Evolutionary conservation across 108 stramenopile species (phyloP).

Genomic region (Licmophora abbreviata): DNA sequence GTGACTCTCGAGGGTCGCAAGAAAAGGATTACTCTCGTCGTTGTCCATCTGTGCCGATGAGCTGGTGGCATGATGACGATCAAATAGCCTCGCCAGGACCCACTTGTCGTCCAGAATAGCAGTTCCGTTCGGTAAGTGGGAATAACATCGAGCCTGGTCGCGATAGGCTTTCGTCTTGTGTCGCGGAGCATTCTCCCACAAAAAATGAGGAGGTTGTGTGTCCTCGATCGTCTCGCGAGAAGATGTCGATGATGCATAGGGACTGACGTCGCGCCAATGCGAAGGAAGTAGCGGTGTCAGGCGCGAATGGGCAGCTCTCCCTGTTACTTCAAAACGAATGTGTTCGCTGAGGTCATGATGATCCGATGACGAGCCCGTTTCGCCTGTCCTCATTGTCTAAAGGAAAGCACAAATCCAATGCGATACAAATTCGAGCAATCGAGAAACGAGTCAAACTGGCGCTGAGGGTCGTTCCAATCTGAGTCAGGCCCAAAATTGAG

Average conservation of each 20-base stretch:
- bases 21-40: conserved; percentile 10
- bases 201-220: conserved; percentile 25
- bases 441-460: no score
- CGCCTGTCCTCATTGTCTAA: no score
- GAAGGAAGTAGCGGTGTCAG: conserved; percentile 34
- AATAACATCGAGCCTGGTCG: conserved; percentile 44
- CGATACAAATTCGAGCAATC: no score
- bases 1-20: conserved; percentile 51
- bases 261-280: conserved; percentile 26
- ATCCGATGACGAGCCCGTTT: no score
- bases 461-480: no score
- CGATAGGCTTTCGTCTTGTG: conserved; percentile 43
- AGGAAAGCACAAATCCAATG: no score
- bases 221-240: neutral
- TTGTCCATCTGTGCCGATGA: no score
- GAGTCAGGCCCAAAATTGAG: no score
- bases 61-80: neutral
- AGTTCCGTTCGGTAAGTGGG: conserved; percentile 74
- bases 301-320: conserved; percentile 35
- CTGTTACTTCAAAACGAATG: conserved; percentile 31
- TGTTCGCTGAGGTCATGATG: neutral
- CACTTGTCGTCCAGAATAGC: conserved; percentile 69
- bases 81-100: conserved; percentile 59
- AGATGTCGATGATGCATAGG: conserved; percentile 2
- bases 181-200: conserved; percentile 83